A percentile compares a stretch with the other conserved stretches of the same genome.
Conservation (phyloP, 2,329 filamentous ascomycete genomes). For the Botrytis sinoallii region DNA sequence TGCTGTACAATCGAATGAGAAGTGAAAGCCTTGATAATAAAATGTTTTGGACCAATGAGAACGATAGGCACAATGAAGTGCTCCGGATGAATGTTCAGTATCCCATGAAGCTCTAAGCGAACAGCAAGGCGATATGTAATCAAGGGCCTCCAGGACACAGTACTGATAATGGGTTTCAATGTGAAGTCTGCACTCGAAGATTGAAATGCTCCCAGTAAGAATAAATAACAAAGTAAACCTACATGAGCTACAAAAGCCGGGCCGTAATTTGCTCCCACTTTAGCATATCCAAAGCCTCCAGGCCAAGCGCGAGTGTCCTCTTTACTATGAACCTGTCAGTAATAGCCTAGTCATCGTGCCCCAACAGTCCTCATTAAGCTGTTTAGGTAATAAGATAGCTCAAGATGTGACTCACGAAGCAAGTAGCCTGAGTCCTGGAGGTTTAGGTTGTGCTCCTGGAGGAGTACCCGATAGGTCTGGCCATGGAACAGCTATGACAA, state of each 20-base stretch:
- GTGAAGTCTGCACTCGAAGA: background rate
- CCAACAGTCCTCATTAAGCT: too few species aligned
- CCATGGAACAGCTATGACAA: constrained; percentile 68
- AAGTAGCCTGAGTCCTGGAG: constrained; percentile 65
- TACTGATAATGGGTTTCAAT: too few species aligned
- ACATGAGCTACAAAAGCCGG: constrained; percentile 66
- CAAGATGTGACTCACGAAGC: constrained; percentile 50
- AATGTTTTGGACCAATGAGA: background rate
- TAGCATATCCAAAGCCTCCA: constrained; percentile 87
- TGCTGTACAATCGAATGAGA: background rate
- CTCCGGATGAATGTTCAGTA: background rate
- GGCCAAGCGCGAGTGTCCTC: constrained; percentile 89
- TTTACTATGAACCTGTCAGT: constrained; percentile 37
- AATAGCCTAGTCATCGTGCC: background rate
- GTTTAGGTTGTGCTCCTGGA: constrained; percentile 42
- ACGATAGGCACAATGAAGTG: background rate
- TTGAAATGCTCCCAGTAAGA: too few species aligned
- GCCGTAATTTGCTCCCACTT: constrained; percentile 91
- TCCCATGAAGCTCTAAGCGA: background rate
- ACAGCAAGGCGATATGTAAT: background rate
- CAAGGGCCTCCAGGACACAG: background rate
- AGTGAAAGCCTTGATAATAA: background rate
- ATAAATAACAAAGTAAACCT: background rate
- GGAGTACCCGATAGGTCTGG: constrained; percentile 37
- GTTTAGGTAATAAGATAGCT: too few species aligned